phyloP scores from a whole-genome alignment of 139 green algal genomes.

The Tetradesmus obliquus region DNA sequence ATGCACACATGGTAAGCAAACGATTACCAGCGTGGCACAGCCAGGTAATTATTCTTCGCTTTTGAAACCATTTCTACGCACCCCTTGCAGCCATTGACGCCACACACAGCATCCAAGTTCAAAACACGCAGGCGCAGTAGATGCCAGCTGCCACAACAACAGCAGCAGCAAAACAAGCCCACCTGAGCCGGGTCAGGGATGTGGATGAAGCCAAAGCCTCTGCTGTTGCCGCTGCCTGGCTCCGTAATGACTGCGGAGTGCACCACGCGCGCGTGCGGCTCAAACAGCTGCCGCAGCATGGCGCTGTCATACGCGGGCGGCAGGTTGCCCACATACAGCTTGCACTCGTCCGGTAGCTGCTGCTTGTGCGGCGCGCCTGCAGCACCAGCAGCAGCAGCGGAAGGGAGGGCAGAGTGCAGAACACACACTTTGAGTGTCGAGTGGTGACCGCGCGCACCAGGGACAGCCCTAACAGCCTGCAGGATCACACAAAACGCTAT shows the following conservation, averaged over 20 bases:
- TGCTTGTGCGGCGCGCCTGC: conserved; percentile 23
- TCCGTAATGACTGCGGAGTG: conserved; percentile 61
- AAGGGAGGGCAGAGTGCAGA: no score
- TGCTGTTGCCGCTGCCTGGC: conserved; percentile 53
- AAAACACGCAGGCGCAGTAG: no score
- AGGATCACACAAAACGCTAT: neutral
- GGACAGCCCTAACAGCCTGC: neutral
- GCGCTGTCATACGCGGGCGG: conserved; percentile 70
- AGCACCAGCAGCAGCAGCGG: neutral
- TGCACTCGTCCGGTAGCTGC: conserved; percentile 61
- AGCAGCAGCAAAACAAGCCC: neutral
- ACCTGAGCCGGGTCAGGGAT: conserved; percentile 77
- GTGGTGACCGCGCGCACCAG: neutral
- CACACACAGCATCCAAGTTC: no score
- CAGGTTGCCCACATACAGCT: conserved; percentile 91
- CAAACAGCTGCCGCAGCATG: conserved; percentile 76
- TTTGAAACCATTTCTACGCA: no score
- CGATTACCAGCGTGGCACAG: neutral
- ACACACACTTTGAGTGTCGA: no score
- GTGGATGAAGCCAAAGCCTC: conserved; percentile 93
- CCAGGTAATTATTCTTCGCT: neutral
- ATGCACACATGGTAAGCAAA: neutral
- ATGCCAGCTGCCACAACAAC: no score
- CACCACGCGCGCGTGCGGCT: conserved; percentile 72
- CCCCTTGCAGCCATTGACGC: no score